These are phyloP conservation scores for Syzygium aromaticum DNA, from an alignment of 345 rosid species.

Conservation along the genomic window DNA sequence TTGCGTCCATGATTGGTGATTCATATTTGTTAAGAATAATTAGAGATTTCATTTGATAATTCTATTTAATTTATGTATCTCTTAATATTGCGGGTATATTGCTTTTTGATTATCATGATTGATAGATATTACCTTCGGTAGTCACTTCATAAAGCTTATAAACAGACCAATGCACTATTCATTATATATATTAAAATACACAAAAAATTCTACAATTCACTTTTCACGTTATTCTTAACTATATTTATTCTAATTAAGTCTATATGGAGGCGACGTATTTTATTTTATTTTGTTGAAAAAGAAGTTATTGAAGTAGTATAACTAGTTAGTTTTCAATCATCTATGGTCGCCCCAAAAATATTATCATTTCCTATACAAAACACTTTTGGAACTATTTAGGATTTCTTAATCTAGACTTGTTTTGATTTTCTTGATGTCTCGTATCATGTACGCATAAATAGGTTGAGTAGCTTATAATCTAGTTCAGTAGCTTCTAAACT, in stretches of 20 bases:
- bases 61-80: no score
- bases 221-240: no score
- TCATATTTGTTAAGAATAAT: not conserved
- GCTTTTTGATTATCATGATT: no score
- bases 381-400: not conserved
- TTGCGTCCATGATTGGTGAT: not conserved
- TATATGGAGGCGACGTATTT: not conserved
- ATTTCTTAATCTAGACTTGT: not conserved
- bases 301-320: not conserved
- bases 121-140: no score
- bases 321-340: not conserved
- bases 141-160: no score
- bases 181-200: no score
- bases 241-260: not conserved
- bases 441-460: rapidly evolving
- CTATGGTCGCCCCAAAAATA: not conserved
- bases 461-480: not conserved
- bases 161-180: no score
- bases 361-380: not conserved
- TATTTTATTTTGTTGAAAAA: not conserved
- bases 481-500: not conserved
- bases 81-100: no score
- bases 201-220: no score
- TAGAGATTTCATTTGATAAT: no score
- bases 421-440: not conserved